Conservation (phyloP, 2,329 filamentous ascomycete species). For the Penicillium aurantiogriseum region DNA sequence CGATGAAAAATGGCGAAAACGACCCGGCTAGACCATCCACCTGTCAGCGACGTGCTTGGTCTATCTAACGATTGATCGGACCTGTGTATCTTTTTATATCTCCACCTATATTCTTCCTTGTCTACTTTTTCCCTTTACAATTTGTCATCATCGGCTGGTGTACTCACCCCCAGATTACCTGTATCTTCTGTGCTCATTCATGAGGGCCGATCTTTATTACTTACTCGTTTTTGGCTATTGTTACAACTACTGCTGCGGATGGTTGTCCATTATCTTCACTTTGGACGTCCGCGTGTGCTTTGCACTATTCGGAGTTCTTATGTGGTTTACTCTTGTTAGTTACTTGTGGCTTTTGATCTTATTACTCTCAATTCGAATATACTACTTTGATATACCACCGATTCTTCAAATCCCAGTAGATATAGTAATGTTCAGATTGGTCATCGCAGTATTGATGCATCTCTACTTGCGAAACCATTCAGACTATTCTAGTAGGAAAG, state of each 20-base stretch:
- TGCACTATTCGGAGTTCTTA: neutral
- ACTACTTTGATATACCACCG: neutral
- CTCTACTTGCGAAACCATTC: too few relatives aligned
- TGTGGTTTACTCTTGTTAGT: neutral
- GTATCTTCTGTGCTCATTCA: constrained; percentile 1
- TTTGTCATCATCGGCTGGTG: neutral
- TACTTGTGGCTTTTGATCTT: neutral
- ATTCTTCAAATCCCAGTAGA: too few relatives aligned
- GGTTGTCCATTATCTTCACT: neutral
- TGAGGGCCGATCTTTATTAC: neutral
- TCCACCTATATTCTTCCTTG: constrained; percentile 2
- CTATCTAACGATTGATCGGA: constrained; percentile 10
- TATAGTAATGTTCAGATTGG: neutral
- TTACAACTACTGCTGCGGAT: neutral
- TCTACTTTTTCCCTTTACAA: neutral
- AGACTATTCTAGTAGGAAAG: neutral
- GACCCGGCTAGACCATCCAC: neutral
- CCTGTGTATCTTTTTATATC: neutral
- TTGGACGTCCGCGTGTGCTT: neutral
- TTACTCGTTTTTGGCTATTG: neutral
- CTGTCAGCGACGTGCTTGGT: neutral
- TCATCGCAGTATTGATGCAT: accelerated
- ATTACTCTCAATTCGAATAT: neutral
- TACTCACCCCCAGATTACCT: constrained; percentile 5
- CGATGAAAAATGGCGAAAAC: constrained; percentile 1